Evolutionary conservation across 176 grass and related monocot genomes (phyloP), one percentile per base, ranked within the genome.

Genomic region (Triticum urartu): DNA sequence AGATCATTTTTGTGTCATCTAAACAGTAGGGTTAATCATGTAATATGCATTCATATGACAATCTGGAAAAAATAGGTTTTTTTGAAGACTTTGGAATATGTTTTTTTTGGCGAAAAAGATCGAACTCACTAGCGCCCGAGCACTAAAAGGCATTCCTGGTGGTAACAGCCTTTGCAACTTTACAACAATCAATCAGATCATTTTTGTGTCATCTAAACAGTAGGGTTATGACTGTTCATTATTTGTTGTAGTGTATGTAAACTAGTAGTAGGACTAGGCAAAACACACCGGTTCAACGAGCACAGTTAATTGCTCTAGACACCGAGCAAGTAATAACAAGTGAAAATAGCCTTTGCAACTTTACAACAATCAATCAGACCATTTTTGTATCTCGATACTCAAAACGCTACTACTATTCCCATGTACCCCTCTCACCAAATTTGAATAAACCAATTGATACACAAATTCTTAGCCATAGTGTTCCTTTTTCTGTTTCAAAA

Each of bases 341-440:
- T 54, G 39, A 76, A 63, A 81, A 22, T 56, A 77, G 18, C 61
- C 47, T 78, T 59, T 58, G 70, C 64, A 91, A 91, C 86, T 91
- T 88, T 82, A 91, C 90, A 91, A 28, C 82, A 85, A 88, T 65
- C 82, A 81, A 88, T 90, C 73, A 66, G 71, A 88, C 13, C 71
- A 75, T 81, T 85, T 34, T 9, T 70, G 84, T 79, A 25, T 91
- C 64, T 78, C 80, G 22, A 85, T 63, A 36, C 77, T 75, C 69
- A 78, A 64, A 64, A 63, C 77, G 76, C 71, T 61, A 45, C 68
- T 88, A 77, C 61, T 84, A 80, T 71, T 84, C 70, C 67, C 71
- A 81, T 72, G 62, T 76, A 71, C 71, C 54, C 81, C 50, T 81
- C 43, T 18, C 76, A 71, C 64, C 76, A 43, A 36, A 56, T 71